Evolutionary conservation across 352 stramenopile species (phyloP).

Genomic region (Pythium dissimile): DNA sequence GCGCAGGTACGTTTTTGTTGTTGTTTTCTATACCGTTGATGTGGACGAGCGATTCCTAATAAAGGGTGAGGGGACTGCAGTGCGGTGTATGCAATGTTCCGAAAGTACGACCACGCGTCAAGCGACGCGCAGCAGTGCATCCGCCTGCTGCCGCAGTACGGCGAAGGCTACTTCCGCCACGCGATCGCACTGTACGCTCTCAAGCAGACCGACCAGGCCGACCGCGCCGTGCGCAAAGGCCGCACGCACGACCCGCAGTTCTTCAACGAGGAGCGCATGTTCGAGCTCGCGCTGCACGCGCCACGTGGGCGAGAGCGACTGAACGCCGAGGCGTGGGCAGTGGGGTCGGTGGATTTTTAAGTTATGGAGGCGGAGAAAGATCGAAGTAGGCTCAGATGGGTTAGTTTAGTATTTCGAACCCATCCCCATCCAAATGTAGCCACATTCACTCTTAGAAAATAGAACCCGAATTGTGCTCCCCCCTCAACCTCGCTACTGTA

Average conservation of each 20-base stretch:
- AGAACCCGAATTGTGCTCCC: too few relatives aligned
- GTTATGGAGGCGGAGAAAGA: constrained; percentile 4
- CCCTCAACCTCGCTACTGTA: not conserved
- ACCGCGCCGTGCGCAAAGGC: constrained; percentile 13
- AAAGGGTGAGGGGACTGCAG: not conserved
- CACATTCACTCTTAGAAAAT: constrained; percentile 4
- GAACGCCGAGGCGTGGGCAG: not conserved
- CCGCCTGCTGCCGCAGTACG: constrained; percentile 16
- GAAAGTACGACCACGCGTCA: constrained; percentile 16
- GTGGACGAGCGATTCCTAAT: not conserved
- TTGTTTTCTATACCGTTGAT: not conserved
- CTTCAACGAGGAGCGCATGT: constrained; percentile 14
- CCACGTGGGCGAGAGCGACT: not conserved
- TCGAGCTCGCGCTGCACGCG: constrained; percentile 13
- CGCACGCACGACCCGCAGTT: constrained; percentile 14
- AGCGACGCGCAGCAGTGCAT: constrained; percentile 25
- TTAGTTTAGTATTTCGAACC: too few relatives aligned
- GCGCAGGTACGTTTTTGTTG: constrained; percentile 15
- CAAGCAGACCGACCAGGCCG: constrained; percentile 2
- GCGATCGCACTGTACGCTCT: constrained; percentile 20
- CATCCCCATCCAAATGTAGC: too few relatives aligned
- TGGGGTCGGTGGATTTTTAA: constrained; percentile 16
- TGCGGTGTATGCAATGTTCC: constrained; percentile 15
- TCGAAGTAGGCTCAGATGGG: too few relatives aligned
- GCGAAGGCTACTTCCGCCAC: constrained; percentile 26